phyloP scores from a whole-genome alignment of 2,329 filamentous ascomycete species.

The Verticillium tricorpus region DNA sequence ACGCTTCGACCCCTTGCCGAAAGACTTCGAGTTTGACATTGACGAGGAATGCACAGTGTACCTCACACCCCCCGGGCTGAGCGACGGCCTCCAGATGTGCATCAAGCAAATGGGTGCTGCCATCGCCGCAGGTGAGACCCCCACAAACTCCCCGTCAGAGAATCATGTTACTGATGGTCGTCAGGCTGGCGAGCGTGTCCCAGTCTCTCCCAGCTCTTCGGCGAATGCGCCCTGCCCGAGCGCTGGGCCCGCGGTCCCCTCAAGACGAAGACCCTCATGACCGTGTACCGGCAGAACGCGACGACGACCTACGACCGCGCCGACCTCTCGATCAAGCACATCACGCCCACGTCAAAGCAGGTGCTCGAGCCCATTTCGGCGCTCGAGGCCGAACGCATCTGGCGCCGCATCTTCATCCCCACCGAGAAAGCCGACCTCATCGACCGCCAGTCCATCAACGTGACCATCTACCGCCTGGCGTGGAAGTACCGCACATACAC shows the following conservation, averaged over 20 bases:
- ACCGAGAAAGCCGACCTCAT: constrained; percentile 3
- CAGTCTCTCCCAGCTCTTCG: constrained; percentile 5
- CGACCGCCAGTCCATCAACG: constrained; percentile 11
- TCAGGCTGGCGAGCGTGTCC: constrained; percentile 16
- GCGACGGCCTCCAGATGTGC: constrained; percentile 16
- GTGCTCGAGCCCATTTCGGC: constrained; percentile 5
- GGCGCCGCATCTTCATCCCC: constrained; percentile 10
- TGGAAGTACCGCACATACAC: constrained; percentile 16
- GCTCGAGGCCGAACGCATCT: constrained; percentile 10
- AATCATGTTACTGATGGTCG: neutral
- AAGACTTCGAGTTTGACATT: constrained; percentile 7
- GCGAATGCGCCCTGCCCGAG: constrained; percentile 6
- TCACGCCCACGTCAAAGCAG: constrained; percentile 3
- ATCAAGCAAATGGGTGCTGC: constrained; percentile 11
- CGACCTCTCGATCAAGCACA: constrained; percentile 15
- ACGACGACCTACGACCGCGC: constrained; percentile 13
- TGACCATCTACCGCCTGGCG: constrained; percentile 11
- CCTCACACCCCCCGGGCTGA: constrained; percentile 5
- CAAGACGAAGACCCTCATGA: constrained; percentile 12
- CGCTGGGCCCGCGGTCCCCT: constrained; percentile 9
- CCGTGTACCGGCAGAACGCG: constrained; percentile 11
- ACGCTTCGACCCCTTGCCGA: constrained; percentile 7
- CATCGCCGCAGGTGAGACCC: constrained; percentile 11
- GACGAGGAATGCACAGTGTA: constrained; percentile 9
- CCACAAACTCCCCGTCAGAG: neutral